These are phyloP conservation scores for Tuctoria greenei DNA, from an alignment of 176 grass and related monocot species.

Conservation along the genomic window DNA sequence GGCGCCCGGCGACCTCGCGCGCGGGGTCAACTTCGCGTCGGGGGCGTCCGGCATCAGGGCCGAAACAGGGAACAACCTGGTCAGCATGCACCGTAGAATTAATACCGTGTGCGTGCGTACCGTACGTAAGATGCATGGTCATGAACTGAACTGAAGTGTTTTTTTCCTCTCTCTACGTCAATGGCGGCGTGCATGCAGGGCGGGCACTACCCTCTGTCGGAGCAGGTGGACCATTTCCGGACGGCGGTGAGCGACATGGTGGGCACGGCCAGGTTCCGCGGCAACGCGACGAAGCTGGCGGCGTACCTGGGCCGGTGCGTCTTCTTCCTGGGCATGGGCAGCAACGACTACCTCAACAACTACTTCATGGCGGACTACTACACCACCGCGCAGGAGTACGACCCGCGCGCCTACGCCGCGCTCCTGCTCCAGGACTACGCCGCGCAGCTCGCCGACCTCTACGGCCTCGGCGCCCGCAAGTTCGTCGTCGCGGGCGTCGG, in stretches of 20 bases:
- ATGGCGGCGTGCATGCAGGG: conserved; percentile 46
- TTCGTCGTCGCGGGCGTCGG: conserved; percentile 67
- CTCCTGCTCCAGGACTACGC: conserved; percentile 73
- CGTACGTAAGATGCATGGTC: neutral
- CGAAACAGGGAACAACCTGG: conserved; percentile 90
- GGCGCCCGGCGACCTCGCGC: conserved; percentile 14
- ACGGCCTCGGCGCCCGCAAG: conserved; percentile 71
- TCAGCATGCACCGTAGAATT: neutral
- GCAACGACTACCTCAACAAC: conserved; percentile 99
- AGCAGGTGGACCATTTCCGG: conserved; percentile 80
- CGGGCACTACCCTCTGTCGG: conserved; percentile 57
- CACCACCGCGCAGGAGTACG: conserved; percentile 47
- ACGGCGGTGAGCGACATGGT: conserved; percentile 41
- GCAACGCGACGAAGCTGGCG: conserved; percentile 10
- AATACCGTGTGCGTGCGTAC: no score
- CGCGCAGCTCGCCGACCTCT: conserved; percentile 39
- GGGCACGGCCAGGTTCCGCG: conserved; percentile 9
- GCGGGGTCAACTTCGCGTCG: conserved; percentile 81
- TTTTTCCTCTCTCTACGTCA: neutral
- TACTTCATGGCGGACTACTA: conserved; percentile 91
- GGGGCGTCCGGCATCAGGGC: conserved; percentile 67
- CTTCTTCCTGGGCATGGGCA: conserved; percentile 89
- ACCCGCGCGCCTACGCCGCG: conserved; percentile 43
- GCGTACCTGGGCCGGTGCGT: conserved; percentile 63
- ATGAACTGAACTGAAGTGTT: neutral